Evolutionary conservation across 1,139 yeast genomes (phyloP), one percentile per base, ranked within the genome.

Genomic region (Hyphopichia khmerensis): DNA sequence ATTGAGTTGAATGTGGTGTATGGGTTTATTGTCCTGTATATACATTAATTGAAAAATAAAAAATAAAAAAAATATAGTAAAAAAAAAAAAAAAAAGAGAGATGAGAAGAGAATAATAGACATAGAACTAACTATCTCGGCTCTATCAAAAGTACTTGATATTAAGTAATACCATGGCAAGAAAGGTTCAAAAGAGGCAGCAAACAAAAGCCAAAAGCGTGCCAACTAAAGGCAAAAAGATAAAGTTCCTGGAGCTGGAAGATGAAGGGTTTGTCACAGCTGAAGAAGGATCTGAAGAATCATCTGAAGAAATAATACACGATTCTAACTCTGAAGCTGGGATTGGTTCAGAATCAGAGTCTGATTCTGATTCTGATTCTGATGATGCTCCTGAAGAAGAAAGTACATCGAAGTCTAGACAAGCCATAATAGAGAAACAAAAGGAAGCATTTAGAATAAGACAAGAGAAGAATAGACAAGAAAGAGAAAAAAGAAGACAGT

Each of bases 371-470:
- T 50, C 56, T 15, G 68, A 65, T 37, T 59, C 66, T 1, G 78
- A 73, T 50, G 77, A 70, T n/a, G 79, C 78, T 1, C 79, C 79
- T 23, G 78, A 73, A 56, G 78, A 72, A 53, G 77, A 71, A 46
- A 63, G 73, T 6, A 64, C 65, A 2, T 46, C 57, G 9, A 49
- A 53, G 31, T 56, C 71, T 19, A 69, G 61, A 46, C 46, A 59
- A 41, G 62, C 63, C 2, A 49, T 69, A 26, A 59, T 74, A 45
- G 60, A 60, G 40, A 59, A 67, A 41, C 66, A 74, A 45, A 65
- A 64, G 39, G 62, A 69, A 45, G 58, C 60, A 38, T 51, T 56
- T 40, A 62, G 65, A 40, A 56, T 68, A 18, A 60, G 69, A 41
- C 64, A 63, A 40, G 61, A 65, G 48, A 57, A 60, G 44, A 67